A percentile compares a stretch with the other conserved stretches of the same genome.
Conservation (phyloP, 208 protist species). For the Trypanosoma boissoni region DNA sequence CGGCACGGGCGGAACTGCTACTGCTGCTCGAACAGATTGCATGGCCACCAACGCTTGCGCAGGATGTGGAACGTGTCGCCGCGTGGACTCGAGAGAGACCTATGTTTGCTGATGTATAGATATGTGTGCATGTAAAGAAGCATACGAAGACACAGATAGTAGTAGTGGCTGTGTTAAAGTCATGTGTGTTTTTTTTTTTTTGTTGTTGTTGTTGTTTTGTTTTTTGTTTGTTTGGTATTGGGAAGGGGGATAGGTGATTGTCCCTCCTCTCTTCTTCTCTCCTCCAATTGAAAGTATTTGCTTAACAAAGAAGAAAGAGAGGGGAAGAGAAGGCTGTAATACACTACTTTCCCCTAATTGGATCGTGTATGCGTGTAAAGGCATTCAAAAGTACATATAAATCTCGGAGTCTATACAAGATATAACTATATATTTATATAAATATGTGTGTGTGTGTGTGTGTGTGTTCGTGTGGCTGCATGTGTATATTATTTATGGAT, state of each 20-base stretch:
- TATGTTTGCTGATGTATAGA: constrained; percentile 37
- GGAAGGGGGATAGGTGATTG: background rate
- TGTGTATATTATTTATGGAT: too few relatives aligned
- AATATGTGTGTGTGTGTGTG: too few relatives aligned
- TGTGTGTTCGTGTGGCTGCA: too few relatives aligned
- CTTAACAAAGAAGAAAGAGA: constrained; percentile 4
- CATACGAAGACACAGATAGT: too few relatives aligned
- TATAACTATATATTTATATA: too few relatives aligned
- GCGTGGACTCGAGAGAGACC: constrained; percentile 36
- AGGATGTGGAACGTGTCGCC: constrained; percentile 46
- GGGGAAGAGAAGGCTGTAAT: background rate
- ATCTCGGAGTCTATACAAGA: too few relatives aligned
- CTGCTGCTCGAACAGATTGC: constrained; percentile 43
- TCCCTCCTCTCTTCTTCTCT: too few relatives aligned
- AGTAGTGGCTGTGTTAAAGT: background rate
- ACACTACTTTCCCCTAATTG: too few relatives aligned
- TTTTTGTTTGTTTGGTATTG: background rate
- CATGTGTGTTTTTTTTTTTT: background rate
- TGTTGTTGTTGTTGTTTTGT: constrained; percentile 13
- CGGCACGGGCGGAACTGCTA: constrained; percentile 43
- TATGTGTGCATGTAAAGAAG: background rate
- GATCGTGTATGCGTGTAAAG: too few relatives aligned
- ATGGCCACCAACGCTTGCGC: constrained; percentile 32
- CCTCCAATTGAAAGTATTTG: too few relatives aligned
- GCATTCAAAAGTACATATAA: too few relatives aligned